Evolutionary conservation across 306 rosid genomes (phyloP).

Genomic region (Hippophae gyantsensis): DNA sequence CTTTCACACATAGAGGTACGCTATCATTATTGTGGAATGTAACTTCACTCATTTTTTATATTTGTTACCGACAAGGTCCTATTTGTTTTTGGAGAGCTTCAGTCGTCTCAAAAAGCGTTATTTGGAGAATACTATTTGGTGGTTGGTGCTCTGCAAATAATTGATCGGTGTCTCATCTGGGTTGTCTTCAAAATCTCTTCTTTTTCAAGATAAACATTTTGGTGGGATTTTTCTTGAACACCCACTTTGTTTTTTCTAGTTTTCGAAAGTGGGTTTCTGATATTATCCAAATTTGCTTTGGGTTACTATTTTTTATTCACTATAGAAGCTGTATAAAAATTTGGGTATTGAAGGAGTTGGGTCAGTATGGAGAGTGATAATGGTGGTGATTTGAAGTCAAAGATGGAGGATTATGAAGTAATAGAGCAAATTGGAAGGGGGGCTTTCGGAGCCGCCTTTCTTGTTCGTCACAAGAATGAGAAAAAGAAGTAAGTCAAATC

Average conservation of each 20-base stretch:
- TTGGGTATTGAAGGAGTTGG: conserved; percentile 33
- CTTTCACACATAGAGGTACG: conserved; percentile 18
- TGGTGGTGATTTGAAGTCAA: conserved; percentile 42
- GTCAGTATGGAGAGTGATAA: conserved; percentile 51
- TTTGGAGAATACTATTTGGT: conserved; percentile 15
- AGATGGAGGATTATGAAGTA: conserved; percentile 68
- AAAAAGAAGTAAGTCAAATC: conserved; percentile 45
- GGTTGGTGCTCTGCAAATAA: conserved; percentile 10
- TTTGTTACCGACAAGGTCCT: conserved; percentile 31
- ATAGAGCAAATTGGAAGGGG: conserved; percentile 84
- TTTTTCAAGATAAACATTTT: conserved; percentile 2
- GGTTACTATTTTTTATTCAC: conserved; percentile 27
- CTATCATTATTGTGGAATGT: conserved; percentile 27
- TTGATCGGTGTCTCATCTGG: conserved; percentile 2
- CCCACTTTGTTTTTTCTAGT: conserved; percentile 2
- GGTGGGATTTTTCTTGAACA: background rate
- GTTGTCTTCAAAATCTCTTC: conserved; percentile 1
- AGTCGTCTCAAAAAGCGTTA: conserved; percentile 14
- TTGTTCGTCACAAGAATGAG: conserved; percentile 60
- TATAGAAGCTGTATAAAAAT: conserved; percentile 17
- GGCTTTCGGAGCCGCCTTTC: conserved; percentile 70
- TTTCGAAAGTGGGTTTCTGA: conserved; percentile 11
- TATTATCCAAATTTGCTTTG: conserved; percentile 20
- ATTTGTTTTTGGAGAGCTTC: conserved; percentile 25
- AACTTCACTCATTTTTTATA: conserved; percentile 28